phyloP scores from a whole-genome alignment of 805 yeast genomes.

The Teunomyces lycoperdinae region DNA sequence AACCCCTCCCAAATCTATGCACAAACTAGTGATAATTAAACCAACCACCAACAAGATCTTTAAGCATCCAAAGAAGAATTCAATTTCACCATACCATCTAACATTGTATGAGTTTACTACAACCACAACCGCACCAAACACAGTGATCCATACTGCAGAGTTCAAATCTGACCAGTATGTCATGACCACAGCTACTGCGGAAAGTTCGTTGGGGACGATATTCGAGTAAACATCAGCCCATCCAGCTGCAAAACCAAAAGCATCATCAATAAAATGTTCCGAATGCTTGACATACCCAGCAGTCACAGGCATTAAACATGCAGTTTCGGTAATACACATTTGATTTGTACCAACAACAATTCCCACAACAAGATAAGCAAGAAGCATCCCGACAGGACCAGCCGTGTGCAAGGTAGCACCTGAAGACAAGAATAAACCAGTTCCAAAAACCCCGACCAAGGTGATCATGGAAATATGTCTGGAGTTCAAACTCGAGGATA shows the following conservation, averaged over 20 bases:
- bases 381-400: constrained; percentile 43
- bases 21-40: constrained; percentile 17
- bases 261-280: constrained; percentile 41
- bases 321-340: constrained; percentile 37
- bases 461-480: constrained; percentile 21
- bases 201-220: constrained; percentile 40
- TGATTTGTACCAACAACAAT: constrained; percentile 37
- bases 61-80: constrained; percentile 23
- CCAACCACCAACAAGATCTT: constrained; percentile 23
- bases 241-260: constrained; percentile 47
- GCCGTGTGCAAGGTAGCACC: constrained; percentile 44
- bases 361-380: constrained; percentile 50
- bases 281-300: constrained; percentile 35
- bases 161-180: constrained; percentile 44
- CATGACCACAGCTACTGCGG: constrained; percentile 47
- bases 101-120: constrained; percentile 37
- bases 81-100: constrained; percentile 33
- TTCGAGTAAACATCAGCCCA: constrained; percentile 38
- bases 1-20: constrained; percentile 26
- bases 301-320: constrained; percentile 37
- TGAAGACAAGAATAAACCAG: constrained; percentile 56
- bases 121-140: constrained; percentile 36
- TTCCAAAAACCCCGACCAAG: constrained; percentile 33
- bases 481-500: constrained; percentile 10
- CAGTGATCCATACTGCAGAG: constrained; percentile 46